phyloP scores from a whole-genome alignment of 768 basidiomycete species.

The Rubroboletus satanas region DNA sequence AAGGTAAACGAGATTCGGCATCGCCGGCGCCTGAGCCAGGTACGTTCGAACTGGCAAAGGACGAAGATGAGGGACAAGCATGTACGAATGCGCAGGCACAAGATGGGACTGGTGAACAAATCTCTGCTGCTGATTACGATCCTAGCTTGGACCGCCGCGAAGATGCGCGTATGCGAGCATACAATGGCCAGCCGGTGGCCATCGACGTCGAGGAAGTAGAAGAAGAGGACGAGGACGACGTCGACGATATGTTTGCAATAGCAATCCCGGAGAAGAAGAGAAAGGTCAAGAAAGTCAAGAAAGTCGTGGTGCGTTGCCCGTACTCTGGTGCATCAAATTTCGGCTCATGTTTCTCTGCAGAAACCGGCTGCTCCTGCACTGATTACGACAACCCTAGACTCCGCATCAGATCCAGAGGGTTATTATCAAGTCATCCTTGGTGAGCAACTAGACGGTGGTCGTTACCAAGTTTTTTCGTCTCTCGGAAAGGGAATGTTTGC shows the following conservation, averaged over 20 bases:
- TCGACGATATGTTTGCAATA: conserved; percentile 95
- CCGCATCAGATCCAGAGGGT: conserved; percentile 90
- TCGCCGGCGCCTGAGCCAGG: conserved; percentile 57
- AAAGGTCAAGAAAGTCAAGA: conserved; percentile 55
- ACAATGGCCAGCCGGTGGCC: conserved; percentile 34
- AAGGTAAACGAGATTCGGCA: conserved; percentile 50
- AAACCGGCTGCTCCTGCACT: conserved; percentile 55
- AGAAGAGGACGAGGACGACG: conserved; percentile 76
- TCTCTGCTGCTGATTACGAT: conserved; percentile 93
- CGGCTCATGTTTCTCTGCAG: conserved; percentile 27
- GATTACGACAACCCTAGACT: conserved; percentile 79
- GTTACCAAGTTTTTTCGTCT: conserved; percentile 91
- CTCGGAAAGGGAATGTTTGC: conserved; percentile 99
- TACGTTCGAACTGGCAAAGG: conserved; percentile 68
- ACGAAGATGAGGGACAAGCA: conserved; percentile 47
- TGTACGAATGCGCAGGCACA: conserved; percentile 44
- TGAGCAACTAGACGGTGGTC: conserved; percentile 86
- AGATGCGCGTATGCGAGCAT: conserved; percentile 71
- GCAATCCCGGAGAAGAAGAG: conserved; percentile 46
- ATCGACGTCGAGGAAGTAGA: conserved; percentile 47
- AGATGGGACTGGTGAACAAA: conserved; percentile 55
- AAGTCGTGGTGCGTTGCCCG: conserved; percentile 43
- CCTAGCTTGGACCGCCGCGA: conserved; percentile 77
- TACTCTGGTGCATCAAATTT: not conserved
- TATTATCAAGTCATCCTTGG: conserved; percentile 94